Conservation (phyloP, 1,284 basidiomycete species). For the Lentinula novae-zelandiae region DNA sequence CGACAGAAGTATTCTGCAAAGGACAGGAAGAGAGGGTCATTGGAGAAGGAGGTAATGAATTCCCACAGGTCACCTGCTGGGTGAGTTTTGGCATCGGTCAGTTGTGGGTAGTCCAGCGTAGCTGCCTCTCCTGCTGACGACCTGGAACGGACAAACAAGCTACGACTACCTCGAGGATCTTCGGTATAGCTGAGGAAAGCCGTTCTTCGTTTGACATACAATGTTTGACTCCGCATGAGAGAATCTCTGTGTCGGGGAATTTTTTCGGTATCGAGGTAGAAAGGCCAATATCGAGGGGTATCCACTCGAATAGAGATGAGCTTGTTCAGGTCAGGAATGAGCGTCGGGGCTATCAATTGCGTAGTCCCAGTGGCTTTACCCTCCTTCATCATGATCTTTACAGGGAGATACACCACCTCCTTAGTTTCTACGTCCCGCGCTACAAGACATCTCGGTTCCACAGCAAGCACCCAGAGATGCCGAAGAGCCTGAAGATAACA, state of each 20-base stretch:
- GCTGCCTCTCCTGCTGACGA: conserved; percentile 74
- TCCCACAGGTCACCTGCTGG: conserved; percentile 73
- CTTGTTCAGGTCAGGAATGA: conserved; percentile 84
- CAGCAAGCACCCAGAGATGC: conserved; percentile 94
- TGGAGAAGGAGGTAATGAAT: conserved; percentile 83
- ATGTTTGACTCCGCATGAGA: conserved; percentile 73
- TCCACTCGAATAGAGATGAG: conserved; percentile 81
- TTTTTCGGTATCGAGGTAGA: conserved; percentile 73
- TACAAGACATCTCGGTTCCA: conserved; percentile 89
- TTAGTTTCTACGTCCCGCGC: conserved; percentile 88
- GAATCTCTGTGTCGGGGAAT: conserved; percentile 65
- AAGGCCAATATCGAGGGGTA: conserved; percentile 93
- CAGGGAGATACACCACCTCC: conserved; percentile 86
- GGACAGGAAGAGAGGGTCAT: conserved; percentile 69
- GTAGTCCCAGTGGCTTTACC: conserved; percentile 55
- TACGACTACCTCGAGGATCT: conserved; percentile 89
- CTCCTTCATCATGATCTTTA: conserved; percentile 80
- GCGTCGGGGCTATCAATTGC: conserved; percentile 84
- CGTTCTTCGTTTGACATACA: conserved; percentile 89
- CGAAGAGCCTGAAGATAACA: conserved; percentile 91
- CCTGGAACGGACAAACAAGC: conserved; percentile 79
- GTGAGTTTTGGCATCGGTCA: conserved; percentile 60
- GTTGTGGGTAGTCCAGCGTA: conserved; percentile 76
- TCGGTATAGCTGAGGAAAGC: conserved; percentile 91
- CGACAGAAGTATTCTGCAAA: conserved; percentile 76